phyloP scores from a whole-genome alignment of 352 stramenopile species.

The Globisporangium acanthophoron region DNA sequence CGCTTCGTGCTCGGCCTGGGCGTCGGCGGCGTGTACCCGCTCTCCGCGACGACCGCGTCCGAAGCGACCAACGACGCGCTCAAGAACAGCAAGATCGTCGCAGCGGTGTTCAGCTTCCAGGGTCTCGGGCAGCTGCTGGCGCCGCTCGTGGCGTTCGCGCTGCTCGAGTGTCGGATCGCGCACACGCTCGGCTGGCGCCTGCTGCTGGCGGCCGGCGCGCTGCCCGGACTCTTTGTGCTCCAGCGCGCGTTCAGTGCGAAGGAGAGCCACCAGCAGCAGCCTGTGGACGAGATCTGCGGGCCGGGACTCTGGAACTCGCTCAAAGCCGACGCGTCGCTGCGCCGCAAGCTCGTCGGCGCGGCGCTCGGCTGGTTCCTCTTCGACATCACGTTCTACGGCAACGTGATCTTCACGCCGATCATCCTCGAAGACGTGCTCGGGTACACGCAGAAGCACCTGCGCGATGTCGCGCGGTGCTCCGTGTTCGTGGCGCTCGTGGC shows the following conservation, averaged over 20 bases:
- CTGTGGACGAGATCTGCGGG: conserved; percentile 25
- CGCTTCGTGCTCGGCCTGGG: conserved; percentile 73
- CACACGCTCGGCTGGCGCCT: conserved; percentile 9
- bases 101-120: conserved; percentile 16
- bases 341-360: conserved; percentile 67
- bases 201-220: conserved; percentile 3
- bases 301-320: conserved; percentile 16
- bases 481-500: conserved; percentile 65
- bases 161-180: conserved; percentile 8
- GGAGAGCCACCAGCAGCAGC: conserved; percentile 38
- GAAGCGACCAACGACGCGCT: conserved; percentile 15
- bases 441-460: conserved; percentile 48
- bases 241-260: conserved; percentile 39
- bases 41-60: conserved; percentile 62
- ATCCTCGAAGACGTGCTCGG: conserved; percentile 71
- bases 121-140: conserved; percentile 9
- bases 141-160: conserved; percentile 4
- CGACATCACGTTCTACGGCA: conserved; percentile 89
- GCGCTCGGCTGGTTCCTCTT: conserved; percentile 90
- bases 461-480: conserved; percentile 55
- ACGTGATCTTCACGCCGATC: conserved; percentile 84
- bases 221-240: conserved; percentile 9
- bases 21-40: conserved; percentile 76
- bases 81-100: conserved; percentile 60
- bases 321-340: conserved; percentile 22